Percentiles rank a stretch among this genome's conserved stretches.
phyloP scores from a whole-genome alignment of 140 eudicot species.

The Anethum foeniculum region DNA sequence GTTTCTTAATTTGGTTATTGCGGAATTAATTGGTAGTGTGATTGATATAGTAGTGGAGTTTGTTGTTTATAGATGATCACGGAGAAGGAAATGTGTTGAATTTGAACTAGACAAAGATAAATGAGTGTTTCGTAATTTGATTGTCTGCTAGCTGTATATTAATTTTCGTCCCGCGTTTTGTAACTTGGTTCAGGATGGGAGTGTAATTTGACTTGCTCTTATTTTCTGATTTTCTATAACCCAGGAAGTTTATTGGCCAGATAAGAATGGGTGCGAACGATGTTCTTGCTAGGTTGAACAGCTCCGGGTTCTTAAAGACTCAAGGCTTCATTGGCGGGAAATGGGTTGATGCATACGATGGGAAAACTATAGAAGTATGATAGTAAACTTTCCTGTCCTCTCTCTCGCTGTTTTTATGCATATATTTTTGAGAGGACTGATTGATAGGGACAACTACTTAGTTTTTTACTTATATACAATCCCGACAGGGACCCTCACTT shows the following conservation, averaged over 20 bases:
- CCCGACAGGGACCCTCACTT: background rate
- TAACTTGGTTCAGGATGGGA: background rate
- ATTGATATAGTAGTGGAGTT: background rate
- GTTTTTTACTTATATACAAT: background rate
- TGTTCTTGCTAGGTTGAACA: conserved; percentile 51
- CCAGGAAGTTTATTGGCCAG: conserved; percentile 24
- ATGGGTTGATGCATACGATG: conserved; percentile 83
- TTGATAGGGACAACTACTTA: background rate
- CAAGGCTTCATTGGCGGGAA: conserved; percentile 81
- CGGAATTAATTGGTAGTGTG: background rate
- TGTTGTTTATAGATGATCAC: background rate
- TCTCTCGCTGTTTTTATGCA: background rate
- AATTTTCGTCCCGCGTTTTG: background rate
- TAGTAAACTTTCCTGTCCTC: background rate
- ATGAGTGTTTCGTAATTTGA: background rate
- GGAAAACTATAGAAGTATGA: conserved; percentile 56
- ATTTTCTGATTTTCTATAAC: background rate
- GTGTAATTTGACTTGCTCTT: background rate
- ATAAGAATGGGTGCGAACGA: conserved; percentile 51
- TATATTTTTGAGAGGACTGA: background rate
- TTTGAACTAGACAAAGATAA: background rate
- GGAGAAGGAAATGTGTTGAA: background rate
- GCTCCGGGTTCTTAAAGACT: conserved; percentile 46
- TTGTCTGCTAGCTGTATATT: background rate
- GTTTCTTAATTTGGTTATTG: background rate